Percentiles rank a stretch among this genome's conserved stretches.
Evolutionary conservation across 1,284 basidiomycete species (phyloP).

Genomic region (Schizophyllum commune): DNA sequence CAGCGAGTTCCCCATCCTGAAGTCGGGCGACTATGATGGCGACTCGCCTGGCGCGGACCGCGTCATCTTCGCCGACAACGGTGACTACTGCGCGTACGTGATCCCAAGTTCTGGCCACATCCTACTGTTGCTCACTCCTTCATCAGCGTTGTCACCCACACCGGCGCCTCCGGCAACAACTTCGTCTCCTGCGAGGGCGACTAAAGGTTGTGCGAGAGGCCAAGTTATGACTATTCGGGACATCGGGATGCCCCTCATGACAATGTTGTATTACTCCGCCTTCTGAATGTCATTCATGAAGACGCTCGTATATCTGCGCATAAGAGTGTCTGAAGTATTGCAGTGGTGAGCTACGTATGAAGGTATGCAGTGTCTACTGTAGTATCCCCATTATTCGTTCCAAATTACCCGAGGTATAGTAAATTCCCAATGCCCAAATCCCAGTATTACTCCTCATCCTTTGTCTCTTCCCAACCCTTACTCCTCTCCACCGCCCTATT

Average conservation of each 20-base stretch:
- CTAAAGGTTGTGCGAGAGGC: conserved; percentile 4
- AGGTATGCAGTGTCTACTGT: neutral
- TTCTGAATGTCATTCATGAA: neutral
- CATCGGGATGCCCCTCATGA: neutral
- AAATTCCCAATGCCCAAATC: neutral
- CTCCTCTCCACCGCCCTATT: conserved; percentile 78
- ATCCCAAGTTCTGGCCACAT: neutral
- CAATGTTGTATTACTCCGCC: neutral
- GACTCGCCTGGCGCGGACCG: conserved; percentile 20
- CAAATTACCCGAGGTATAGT: no score
- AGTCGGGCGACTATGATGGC: conserved; percentile 14
- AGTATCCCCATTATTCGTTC: no score
- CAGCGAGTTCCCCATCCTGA: conserved; percentile 16
- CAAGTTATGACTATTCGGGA: neutral
- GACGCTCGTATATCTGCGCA: neutral
- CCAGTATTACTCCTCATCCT: conserved; percentile 22
- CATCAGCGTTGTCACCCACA: conserved; percentile 23
- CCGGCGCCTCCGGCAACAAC: conserved; percentile 19
- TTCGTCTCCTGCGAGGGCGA: conserved; percentile 22
- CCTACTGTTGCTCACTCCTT: neutral
- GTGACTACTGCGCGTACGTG: conserved; percentile 21
- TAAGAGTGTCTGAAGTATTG: neutral
- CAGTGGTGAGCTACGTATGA: neutral
- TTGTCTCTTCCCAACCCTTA: conserved; percentile 68
- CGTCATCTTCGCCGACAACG: conserved; percentile 17